Percentiles rank a stretch among this genome's conserved stretches.
These are phyloP conservation scores for Trametes cubensis DNA, from an alignment of 768 basidiomycete species.

Conservation along the genomic window DNA sequence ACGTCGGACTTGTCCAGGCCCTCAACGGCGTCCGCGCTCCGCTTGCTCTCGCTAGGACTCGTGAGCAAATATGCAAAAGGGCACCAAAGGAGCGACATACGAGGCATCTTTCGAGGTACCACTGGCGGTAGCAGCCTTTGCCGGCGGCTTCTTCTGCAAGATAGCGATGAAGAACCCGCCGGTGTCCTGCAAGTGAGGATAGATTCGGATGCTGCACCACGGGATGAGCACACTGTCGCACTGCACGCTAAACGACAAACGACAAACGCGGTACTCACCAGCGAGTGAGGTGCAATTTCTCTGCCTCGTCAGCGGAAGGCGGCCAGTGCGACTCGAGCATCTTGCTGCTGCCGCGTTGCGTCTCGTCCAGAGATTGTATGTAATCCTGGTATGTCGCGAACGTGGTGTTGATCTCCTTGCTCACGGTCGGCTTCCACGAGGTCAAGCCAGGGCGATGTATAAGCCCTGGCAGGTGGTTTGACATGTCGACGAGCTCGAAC, in stretches of 20 bases:
- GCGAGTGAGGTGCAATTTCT: slow-evolving; percentile 62
- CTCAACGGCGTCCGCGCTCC: slow-evolving; percentile 47
- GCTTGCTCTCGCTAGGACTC: slow-evolving; percentile 47
- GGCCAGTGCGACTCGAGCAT: slow-evolving; percentile 82
- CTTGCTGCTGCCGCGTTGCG: slow-evolving; percentile 55
- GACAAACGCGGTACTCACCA: slow-evolving; percentile 51
- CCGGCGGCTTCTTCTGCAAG: slow-evolving; percentile 52
- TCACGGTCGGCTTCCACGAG: slow-evolving; percentile 76
- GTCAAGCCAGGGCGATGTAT: slow-evolving; percentile 75
- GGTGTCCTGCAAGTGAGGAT: slow-evolving; percentile 94
- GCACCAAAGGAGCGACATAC: slow-evolving; percentile 3
- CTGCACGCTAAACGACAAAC: not conserved
- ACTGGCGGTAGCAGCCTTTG: slow-evolving; percentile 2
- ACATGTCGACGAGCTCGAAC: slow-evolving; percentile 80
- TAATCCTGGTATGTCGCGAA: slow-evolving; percentile 67
- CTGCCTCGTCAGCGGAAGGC: slow-evolving; percentile 58
- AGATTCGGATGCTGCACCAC: slow-evolving; percentile 72
- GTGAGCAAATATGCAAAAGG: not conserved
- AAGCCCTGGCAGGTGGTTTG: slow-evolving; percentile 70
- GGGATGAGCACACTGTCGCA: not conserved
- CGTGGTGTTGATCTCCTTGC: slow-evolving; percentile 50
- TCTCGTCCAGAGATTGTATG: slow-evolving; percentile 50
- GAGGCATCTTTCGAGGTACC: slow-evolving; percentile 7
- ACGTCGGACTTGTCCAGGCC: slow-evolving; percentile 45
- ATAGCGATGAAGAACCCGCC: slow-evolving; percentile 99